Evolutionary conservation across 1,284 basidiomycete species (phyloP), one percentile per base, ranked within the genome.

Genomic region (Cryptococcus jaspeensis): DNA sequence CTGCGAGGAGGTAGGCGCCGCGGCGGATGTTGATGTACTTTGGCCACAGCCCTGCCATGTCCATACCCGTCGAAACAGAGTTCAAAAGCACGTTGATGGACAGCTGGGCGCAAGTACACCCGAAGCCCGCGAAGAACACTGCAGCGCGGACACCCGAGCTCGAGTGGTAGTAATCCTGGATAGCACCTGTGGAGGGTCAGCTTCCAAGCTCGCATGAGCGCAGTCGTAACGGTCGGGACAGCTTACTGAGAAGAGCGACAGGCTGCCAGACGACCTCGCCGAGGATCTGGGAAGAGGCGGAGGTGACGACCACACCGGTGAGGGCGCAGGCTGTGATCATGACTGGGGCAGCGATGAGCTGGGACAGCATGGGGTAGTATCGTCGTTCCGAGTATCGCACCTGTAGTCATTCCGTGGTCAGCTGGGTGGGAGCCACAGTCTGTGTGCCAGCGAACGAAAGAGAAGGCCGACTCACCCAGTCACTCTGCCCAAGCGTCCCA

Each of bases 1-100:
- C 59, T 1, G 67, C 67, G 13, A 68, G 62, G 18, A 78, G 54
- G 42, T 73, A 65, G 0, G 66, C 60, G 2, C 76, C 78, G 22
- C 79, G 70, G 3, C 73, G 69, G 51, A 79, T 79, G 66, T 78
- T 78, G 65, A 80, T 68, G 58, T 71, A 80, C 32, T 52, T 59
- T 7, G 66, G 66, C 50, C 53, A 61, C 8, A 68, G 46, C 25
- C 62, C 62, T 18, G 66, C 62, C 50, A 68, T 60, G 53, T 70
- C 68, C 59, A 69, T 70, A 6, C 65, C 71, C n/a, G 60, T 59
- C 7, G 69, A 66, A 2, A 67, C 46, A 28, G 52, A 45, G 25
- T 54, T 38, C 18, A 61, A 51, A 6, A 64, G 43, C 18, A 67
- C 58, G 53, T 63, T 68, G 55, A 66, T 63, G 16, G 58, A 52